These are phyloP conservation scores for Thelonectria rubi DNA, from an alignment of 2,329 filamentous ascomycete genomes.

Conservation along the genomic window DNA sequence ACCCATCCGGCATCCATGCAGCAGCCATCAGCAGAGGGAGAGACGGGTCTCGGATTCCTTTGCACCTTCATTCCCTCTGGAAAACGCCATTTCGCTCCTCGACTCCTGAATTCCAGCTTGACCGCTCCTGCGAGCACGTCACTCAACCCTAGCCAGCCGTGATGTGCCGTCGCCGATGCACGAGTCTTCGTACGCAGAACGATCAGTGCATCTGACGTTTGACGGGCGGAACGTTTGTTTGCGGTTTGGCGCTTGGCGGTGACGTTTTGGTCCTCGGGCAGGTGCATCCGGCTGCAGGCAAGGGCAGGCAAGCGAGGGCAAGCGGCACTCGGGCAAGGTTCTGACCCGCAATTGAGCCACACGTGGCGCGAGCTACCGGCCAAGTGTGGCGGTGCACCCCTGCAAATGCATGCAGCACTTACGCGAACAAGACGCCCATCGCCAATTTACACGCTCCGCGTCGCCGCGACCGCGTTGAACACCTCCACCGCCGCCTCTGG, in stretches of 20 bases:
- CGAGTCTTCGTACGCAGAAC: neutral
- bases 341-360: constrained; percentile 4
- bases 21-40: no score
- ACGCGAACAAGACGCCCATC: constrained; percentile 40
- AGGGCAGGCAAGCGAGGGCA: neutral
- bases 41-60: neutral
- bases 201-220: neutral
- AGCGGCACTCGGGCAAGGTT: no score
- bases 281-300: neutral
- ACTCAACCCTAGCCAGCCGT: constrained; percentile 32
- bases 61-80: neutral
- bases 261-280: neutral
- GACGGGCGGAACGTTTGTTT: neutral
- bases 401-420: constrained; percentile 14
- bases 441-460: constrained; percentile 44
- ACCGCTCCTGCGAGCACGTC: constrained; percentile 25
- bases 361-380: neutral
- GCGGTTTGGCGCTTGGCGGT: neutral
- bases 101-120: constrained; percentile 1
- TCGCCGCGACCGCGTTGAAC: constrained; percentile 38
- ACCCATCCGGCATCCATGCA: constrained; percentile 6
- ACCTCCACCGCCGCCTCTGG: constrained; percentile 33
- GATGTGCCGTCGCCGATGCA: constrained; percentile 19
- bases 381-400: constrained; percentile 21
- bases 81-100: no score